Conservation (phyloP, 1,284 basidiomycete genomes). For the Malassezia sympodialis region DNA sequence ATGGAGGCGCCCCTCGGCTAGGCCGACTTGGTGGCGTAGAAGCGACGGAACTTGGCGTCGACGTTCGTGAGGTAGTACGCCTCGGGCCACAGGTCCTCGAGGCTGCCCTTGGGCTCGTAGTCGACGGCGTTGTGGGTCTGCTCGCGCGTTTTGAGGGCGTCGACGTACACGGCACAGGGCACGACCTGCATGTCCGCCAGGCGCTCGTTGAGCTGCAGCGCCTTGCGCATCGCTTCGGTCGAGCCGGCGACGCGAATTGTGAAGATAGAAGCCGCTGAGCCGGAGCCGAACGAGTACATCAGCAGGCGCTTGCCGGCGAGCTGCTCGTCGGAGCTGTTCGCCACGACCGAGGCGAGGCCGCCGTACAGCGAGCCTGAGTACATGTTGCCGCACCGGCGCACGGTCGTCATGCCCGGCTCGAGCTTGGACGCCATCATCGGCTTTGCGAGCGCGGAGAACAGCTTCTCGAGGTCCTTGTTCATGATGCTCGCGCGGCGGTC, state of each 20-base stretch:
- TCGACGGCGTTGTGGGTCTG: slow-evolving; percentile 86
- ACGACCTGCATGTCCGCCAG: slow-evolving; percentile 80
- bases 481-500: slow-evolving; percentile 56
- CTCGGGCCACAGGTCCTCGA: slow-evolving; percentile 88
- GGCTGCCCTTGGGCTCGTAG: slow-evolving; percentile 72
- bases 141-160: slow-evolving; percentile 61
- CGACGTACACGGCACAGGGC: slow-evolving; percentile 73
- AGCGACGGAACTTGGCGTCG: slow-evolving; percentile 83
- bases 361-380: slow-evolving; percentile 96
- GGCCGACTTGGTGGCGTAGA: slow-evolving; percentile 54
- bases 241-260: slow-evolving; percentile 73
- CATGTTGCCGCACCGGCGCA: slow-evolving; percentile 68
- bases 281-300: slow-evolving; percentile 88
- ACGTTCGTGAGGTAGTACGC: slow-evolving; percentile 86
- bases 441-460: slow-evolving; percentile 39
- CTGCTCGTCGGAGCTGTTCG: slow-evolving; percentile 30
- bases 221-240: slow-evolving; percentile 65
- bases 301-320: slow-evolving; percentile 54
- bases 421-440: slow-evolving; percentile 27
- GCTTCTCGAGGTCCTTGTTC: slow-evolving; percentile 90
- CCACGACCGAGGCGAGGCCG: slow-evolving; percentile 61
- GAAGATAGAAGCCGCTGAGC: slow-evolving; percentile 85
- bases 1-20: neutral
- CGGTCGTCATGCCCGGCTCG: slow-evolving; percentile 43
- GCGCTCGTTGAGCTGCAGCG: slow-evolving; percentile 67